These are phyloP conservation scores for Mortierella hygrophila DNA, from an alignment of 192 early-diverging fungal species.

Conservation along the genomic window DNA sequence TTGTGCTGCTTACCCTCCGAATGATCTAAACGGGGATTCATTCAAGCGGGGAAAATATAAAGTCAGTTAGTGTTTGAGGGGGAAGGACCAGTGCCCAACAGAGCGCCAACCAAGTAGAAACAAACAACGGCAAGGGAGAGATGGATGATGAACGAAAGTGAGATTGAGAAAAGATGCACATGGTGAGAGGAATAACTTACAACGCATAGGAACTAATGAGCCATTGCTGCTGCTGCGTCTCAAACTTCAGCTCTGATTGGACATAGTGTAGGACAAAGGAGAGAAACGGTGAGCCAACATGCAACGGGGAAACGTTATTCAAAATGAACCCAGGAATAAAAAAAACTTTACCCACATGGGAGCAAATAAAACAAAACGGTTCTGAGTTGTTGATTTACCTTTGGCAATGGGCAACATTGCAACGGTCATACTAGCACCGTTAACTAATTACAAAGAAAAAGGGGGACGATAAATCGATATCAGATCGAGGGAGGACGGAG, in stretches of 20 bases:
- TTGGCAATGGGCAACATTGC: slow-evolving; percentile 43
- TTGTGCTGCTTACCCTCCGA: slow-evolving; percentile 38
- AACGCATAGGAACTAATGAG: slow-evolving; percentile 53
- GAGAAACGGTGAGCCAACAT: not conserved
- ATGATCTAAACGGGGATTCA: slow-evolving; percentile 25
- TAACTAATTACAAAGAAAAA: slow-evolving; percentile 23
- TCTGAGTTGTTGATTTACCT: not conserved
- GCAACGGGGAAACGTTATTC: not conserved
- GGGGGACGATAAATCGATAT: not conserved
- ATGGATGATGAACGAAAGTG: not conserved
- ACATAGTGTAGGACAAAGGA: not conserved
- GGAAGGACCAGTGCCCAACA: not conserved
- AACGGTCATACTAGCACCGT: slow-evolving; percentile 51
- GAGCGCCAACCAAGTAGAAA: not conserved
- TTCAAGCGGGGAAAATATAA: not conserved
- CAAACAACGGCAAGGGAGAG: not conserved
- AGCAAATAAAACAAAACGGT: not conserved
- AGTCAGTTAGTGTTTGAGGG: slow-evolving; percentile 1
- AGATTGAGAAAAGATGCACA: not conserved
- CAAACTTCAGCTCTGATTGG: slow-evolving; percentile 38
- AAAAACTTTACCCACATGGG: not conserved
- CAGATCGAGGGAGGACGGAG: not conserved
- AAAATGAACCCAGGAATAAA: not conserved
- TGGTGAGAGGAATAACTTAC: slow-evolving; percentile 17
- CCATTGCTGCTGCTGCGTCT: slow-evolving; percentile 50